phyloP scores from a whole-genome alignment of 306 rosid genomes.

The Echinosophora koreensis region DNA sequence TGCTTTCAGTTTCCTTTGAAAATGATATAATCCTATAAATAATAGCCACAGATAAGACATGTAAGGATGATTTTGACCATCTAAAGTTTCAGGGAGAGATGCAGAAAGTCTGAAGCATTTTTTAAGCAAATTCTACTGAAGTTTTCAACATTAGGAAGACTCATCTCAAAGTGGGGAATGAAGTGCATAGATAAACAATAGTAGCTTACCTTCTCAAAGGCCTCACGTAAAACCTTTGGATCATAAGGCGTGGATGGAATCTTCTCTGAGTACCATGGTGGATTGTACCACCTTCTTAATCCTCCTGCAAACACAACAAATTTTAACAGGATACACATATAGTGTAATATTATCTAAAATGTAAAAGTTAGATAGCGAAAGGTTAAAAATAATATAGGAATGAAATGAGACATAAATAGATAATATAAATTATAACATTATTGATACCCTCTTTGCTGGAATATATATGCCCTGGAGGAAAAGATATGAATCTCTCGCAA shows the following conservation, averaged over 20 bases:
- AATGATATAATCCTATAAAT: background rate
- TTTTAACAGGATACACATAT: slow-evolving; percentile 28
- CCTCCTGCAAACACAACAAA: slow-evolving; percentile 66
- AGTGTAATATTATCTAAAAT: background rate
- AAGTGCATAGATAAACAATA: slow-evolving; percentile 7
- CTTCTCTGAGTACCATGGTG: slow-evolving; percentile 79
- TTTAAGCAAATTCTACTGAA: slow-evolving; percentile 39
- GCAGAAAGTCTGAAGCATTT: slow-evolving; percentile 19
- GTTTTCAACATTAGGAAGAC: slow-evolving; percentile 18
- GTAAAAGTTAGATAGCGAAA: slow-evolving; percentile 24
- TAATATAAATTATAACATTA: slow-evolving; percentile 25
- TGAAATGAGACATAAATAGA: slow-evolving; percentile 32
- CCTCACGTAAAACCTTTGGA: slow-evolving; percentile 65
- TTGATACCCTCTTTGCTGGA: slow-evolving; percentile 88
- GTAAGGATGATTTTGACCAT: slow-evolving; percentile 9
- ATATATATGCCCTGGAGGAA: slow-evolving; percentile 96
- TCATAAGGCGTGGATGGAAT: slow-evolving; percentile 85
- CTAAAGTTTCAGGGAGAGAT: slow-evolving; percentile 13
- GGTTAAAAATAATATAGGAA: background rate
- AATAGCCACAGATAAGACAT: slow-evolving; percentile 3
- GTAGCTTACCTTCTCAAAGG: slow-evolving; percentile 81
- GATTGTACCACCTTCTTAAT: slow-evolving; percentile 94
- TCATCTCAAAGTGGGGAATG: background rate
- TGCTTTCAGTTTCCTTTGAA: slow-evolving; percentile 29
- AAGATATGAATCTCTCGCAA: slow-evolving; percentile 88